Evolutionary conservation across 108 stramenopile genomes (phyloP), one percentile per base, ranked within the genome.

Genomic region (Nitzschia palea): DNA sequence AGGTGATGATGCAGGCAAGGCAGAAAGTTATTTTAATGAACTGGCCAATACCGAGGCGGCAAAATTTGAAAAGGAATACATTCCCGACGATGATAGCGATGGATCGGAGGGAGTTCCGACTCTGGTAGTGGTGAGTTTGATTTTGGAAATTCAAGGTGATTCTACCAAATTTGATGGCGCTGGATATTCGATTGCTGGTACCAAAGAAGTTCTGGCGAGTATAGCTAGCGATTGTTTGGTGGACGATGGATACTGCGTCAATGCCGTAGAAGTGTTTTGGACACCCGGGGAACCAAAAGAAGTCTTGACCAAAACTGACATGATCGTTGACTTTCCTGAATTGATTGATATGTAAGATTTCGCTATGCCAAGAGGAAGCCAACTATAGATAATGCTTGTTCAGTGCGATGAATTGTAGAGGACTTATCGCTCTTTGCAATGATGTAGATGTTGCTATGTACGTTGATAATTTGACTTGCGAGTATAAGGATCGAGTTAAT

Each of bases 211-310:
- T 0, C 68, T 94, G 58, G 37, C 84, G n/a, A 86, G 83, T 50
- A 85, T 94, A 48, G 89, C 85, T 23, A 77, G 81, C 18, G 93
- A 94, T 77, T 74, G 64, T 65, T 51, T 86, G 60, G 86, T 91
- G 0, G 90, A 86, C 35, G 83, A 80, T 27, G 93, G 93, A 25
- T 79, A 87, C 61, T 85, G 85, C 50, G 61, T 94, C 58, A 94
- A 94, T 71, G 93, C 89, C 0, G 85, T 86, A 1, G 93, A 94
- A 66, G 82, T 89, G 8, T 89, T 94, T 65, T 94, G 93, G 93
- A 84, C 78, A 10, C 93, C 93, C 1, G 73, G 88, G 31, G 89
- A 94, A 31, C 66, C 65, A 9, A 62, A 64, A 17, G 90, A 90
- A 58, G 84, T 86, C 1, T 50, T 90, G 67, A 80, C 77, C 3